Percentiles rank a stretch among this genome's conserved stretches.
phyloP scores from a whole-genome alignment of 2,329 filamentous ascomycete genomes.

The Cladosporium sp. region DNA sequence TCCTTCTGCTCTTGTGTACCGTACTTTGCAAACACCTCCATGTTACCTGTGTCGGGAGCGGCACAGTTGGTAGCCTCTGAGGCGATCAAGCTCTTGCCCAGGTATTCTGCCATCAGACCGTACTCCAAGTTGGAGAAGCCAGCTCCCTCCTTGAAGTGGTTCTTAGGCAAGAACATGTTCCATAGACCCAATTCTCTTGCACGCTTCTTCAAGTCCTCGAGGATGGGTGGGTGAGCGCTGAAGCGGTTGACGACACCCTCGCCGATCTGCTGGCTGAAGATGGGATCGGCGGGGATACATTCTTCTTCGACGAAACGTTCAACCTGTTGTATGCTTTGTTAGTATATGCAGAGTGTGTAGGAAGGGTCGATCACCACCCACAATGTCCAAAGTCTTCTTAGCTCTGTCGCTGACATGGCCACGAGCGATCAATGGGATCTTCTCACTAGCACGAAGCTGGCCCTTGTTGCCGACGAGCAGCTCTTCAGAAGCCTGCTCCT shows the following conservation, averaged over 20 bases:
- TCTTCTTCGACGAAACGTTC: slow-evolving; percentile 97
- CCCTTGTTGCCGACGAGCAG: slow-evolving; percentile 30
- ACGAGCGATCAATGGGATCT: slow-evolving; percentile 59
- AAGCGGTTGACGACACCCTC: slow-evolving; percentile 70
- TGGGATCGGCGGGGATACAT: slow-evolving; percentile 72
- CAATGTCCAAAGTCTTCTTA: slow-evolving; percentile 77
- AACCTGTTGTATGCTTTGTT: slow-evolving; percentile 53
- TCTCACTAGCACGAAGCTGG: slow-evolving; percentile 51
- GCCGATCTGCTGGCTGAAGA: slow-evolving; percentile 79
- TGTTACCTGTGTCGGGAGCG: slow-evolving; percentile 54
- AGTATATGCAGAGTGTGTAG: background rate
- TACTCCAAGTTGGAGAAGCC: slow-evolving; percentile 97
- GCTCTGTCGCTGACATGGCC: slow-evolving; percentile 79
- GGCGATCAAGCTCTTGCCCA: slow-evolving; percentile 81
- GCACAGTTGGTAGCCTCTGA: slow-evolving; percentile 80
- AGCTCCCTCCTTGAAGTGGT: slow-evolving; percentile 91
- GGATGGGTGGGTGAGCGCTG: slow-evolving; percentile 72
- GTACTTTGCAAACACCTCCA: slow-evolving; percentile 55
- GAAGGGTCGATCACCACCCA: slow-evolving; percentile 37
- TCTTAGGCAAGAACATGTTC: slow-evolving; percentile 98
- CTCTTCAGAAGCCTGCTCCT: slow-evolving; percentile 35
- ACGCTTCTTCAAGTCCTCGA: slow-evolving; percentile 86
- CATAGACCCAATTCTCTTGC: slow-evolving; percentile 83
- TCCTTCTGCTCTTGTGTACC: slow-evolving; percentile 52
- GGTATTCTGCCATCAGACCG: slow-evolving; percentile 92